A percentile compares a stretch with the other conserved stretches of the same genome.
Evolutionary conservation across 2,329 filamentous ascomycete genomes (phyloP).

Genomic region (Pseudogymnoascus sp.): DNA sequence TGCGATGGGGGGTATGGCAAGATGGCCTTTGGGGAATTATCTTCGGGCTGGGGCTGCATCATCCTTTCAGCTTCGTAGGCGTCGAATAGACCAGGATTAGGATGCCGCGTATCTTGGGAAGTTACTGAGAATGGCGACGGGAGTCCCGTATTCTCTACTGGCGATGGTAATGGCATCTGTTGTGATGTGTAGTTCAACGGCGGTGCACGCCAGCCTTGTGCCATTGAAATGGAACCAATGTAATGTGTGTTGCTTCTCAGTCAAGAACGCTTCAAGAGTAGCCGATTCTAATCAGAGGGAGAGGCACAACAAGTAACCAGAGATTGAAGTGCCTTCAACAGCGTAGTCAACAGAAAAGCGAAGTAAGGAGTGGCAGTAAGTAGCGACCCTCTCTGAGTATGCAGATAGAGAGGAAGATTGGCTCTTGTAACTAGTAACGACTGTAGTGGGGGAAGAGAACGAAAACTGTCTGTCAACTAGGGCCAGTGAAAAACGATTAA

Average conservation of each 20-base stretch:
- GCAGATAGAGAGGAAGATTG: background rate
- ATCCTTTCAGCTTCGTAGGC: background rate
- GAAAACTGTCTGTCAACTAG: background rate
- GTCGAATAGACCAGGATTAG: background rate
- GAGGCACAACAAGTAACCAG: background rate
- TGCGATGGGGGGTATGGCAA: background rate
- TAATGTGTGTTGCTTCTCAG: background rate
- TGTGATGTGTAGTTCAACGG: slow-evolving; percentile 20
- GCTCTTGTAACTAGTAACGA: background rate
- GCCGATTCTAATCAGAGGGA: background rate
- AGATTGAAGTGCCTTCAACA: background rate
- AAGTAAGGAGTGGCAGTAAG: background rate
- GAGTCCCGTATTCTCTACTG: background rate
- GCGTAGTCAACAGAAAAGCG: background rate
- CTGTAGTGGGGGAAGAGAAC: background rate
- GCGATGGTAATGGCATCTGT: slow-evolving; percentile 13
- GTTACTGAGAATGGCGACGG: background rate
- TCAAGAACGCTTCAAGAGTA: background rate
- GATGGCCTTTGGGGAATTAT: background rate
- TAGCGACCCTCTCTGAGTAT: background rate
- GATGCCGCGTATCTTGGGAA: background rate
- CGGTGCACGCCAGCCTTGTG: slow-evolving; percentile 20
- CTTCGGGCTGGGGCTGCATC: background rate
- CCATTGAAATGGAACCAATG: slow-evolving; percentile 20
- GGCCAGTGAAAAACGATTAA: background rate